Base-by-base conservation (phyloP, 176 grass and related monocot species). In the Bolboschoenus planiculmis region DNA sequence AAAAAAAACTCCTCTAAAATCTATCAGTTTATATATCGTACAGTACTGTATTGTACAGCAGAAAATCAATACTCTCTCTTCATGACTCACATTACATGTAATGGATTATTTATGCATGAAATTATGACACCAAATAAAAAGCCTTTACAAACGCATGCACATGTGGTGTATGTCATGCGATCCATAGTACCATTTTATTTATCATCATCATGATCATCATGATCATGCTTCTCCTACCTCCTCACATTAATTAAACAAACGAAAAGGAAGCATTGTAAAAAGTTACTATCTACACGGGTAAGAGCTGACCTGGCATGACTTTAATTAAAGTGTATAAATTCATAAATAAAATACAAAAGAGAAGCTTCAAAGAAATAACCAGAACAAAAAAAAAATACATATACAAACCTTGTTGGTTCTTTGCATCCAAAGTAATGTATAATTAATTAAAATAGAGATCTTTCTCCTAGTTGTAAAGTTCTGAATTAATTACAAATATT, bases 381-480 rank as follows among this genome's bases (percentile, higher is more conserved):
- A n/a, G 18, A 68, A 65, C 61, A 39, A 68, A 68, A 68, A 68
- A 64, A 53, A 14, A 18, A 11, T 33, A 34, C 61, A 15, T 34
- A 64, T 2, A n/a, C 10, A 70, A 40, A 70, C 65, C 21, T 39
- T 21, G 65, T 70, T 35, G 65, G 65, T 70, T 70, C 65, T 23
- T 70, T 70, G 65, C 34, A 40, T 70, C 35, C 20, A 70, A 70
- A 68, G 64, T 68, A 40, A n/a, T n/a, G 34, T 37, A 18, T 67
- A 39, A 67, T 67, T 16, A 67, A 67, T 47, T 47, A 47, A 10
- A 67, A 20, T 34, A 68, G 7, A 68, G 65, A 68, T 68, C 65
- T 68, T n/a, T 34, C 18, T 70, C 35, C 7, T 70, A n/a, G 65
- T 70, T 70, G 65, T 70, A 70, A 70, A 70, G 65, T 42, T 21